Conservation (phyloP, 306 rosid genomes). For the Glycine tomentella region DNA sequence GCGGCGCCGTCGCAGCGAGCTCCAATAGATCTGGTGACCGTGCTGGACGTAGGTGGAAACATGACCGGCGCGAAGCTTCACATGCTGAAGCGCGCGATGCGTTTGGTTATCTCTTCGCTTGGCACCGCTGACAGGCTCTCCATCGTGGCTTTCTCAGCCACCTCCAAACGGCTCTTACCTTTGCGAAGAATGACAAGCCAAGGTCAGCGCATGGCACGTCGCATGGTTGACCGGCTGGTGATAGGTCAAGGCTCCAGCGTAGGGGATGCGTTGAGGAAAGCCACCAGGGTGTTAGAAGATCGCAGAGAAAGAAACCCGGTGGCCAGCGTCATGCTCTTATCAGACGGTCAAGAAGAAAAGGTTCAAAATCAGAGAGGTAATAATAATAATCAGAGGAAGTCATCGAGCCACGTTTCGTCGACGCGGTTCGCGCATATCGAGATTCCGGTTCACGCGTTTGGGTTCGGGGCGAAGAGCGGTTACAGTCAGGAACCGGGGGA, state of each 20-base stretch:
- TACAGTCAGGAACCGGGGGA: conserved; percentile 68
- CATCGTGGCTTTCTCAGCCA: conserved; percentile 73
- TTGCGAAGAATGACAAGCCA: conserved; percentile 70
- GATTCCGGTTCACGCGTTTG: conserved; percentile 81
- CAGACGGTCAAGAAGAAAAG: conserved; percentile 75
- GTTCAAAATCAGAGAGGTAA: conserved; percentile 16
- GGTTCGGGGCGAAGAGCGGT: conserved; percentile 65
- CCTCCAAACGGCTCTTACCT: conserved; percentile 63
- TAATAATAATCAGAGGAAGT: conserved; percentile 50
- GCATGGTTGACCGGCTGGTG: conserved; percentile 65
- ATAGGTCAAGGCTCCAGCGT: conserved; percentile 60
- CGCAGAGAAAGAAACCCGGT: conserved; percentile 80
- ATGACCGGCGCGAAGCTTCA: conserved; percentile 76
- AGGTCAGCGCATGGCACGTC: conserved; percentile 73
- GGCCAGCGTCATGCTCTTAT: conserved; percentile 72
- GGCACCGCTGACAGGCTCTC: conserved; percentile 78
- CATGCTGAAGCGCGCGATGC: conserved; percentile 89
- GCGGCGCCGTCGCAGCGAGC: conserved; percentile 59
- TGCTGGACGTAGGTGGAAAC: conserved; percentile 77
- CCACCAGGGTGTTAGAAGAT: conserved; percentile 73
- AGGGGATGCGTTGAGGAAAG: conserved; percentile 72
- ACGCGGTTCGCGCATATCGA: conserved; percentile 83
- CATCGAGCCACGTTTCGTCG: conserved; percentile 54
- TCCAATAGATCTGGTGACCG: conserved; percentile 83
- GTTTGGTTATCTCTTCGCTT: conserved; percentile 73